These are phyloP conservation scores for Leccinum olivaceopallidum DNA, from an alignment of 768 basidiomycete genomes.

Conservation along the genomic window DNA sequence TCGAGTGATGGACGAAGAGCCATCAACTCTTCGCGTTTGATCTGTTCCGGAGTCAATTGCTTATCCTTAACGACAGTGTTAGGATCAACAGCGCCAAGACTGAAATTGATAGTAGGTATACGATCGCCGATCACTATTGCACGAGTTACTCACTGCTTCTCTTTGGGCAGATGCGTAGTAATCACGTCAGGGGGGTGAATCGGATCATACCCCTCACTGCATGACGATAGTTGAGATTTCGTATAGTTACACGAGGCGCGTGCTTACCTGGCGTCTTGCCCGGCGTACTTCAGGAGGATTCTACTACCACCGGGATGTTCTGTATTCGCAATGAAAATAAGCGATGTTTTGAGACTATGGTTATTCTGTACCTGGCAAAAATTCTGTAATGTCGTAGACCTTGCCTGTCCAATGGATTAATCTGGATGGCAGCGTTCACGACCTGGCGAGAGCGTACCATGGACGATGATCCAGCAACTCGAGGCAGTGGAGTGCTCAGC, in stretches of 20 bases:
- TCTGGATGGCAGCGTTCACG: conserved; percentile 44
- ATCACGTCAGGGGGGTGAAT: conserved; percentile 86
- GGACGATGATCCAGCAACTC: conserved; percentile 79
- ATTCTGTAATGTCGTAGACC: conserved; percentile 78
- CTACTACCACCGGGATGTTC: conserved; percentile 78
- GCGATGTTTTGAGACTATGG: conserved; percentile 33
- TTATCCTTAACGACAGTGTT: conserved; percentile 63
- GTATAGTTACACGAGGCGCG: background rate
- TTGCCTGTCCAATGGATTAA: conserved; percentile 72
- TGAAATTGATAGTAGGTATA: conserved; percentile 21
- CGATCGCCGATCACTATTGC: background rate
- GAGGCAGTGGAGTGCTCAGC: conserved; percentile 53
- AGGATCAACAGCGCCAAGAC: conserved; percentile 69
- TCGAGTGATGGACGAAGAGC: conserved; percentile 64
- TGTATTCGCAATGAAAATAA: conserved; percentile 19
- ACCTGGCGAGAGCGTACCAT: conserved; percentile 44
- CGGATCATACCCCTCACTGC: conserved; percentile 66
- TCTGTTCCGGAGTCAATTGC: conserved; percentile 66
- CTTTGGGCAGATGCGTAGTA: conserved; percentile 70
- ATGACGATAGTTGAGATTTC: background rate
- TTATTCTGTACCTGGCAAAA: conserved; percentile 60
- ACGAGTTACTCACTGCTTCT: conserved; percentile 64
- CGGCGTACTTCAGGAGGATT: conserved; percentile 83
- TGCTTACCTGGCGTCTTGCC: conserved; percentile 79
- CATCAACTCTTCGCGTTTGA: conserved; percentile 59